Conservation (phyloP, 2,329 filamentous ascomycete species). For the Aureobasidium mangrovei region DNA sequence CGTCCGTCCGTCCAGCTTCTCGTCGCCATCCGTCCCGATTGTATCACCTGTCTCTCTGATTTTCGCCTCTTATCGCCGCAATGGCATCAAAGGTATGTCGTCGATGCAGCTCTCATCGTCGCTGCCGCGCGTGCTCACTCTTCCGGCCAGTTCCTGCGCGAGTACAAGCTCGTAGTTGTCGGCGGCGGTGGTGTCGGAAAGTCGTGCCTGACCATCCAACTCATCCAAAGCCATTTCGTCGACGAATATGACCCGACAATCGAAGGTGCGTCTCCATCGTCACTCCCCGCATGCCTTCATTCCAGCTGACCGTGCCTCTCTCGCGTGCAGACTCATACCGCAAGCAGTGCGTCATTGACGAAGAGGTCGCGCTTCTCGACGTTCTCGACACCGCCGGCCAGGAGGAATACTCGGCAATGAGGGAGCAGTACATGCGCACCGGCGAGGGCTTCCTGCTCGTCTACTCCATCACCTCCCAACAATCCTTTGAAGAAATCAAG, state of each 20-base stretch:
- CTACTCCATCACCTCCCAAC: slow-evolving; percentile 95
- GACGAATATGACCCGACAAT: slow-evolving; percentile 99
- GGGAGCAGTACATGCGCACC: slow-evolving; percentile 99
- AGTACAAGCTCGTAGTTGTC: slow-evolving; percentile 69
- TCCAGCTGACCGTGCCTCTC: neutral
- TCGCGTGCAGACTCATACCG: slow-evolving; percentile 77
- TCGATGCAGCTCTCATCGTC: neutral
- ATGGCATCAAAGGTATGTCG: slow-evolving; percentile 18
- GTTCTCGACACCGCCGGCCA: slow-evolving; percentile 97
- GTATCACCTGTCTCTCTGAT: neutral
- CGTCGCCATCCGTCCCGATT: neutral
- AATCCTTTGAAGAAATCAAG: slow-evolving; percentile 97
- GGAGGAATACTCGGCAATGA: slow-evolving; percentile 98
- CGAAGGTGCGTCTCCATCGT: slow-evolving; percentile 58
- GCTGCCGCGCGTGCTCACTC: slow-evolving; percentile 4
- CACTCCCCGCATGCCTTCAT: neutral
- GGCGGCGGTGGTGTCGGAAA: slow-evolving; percentile 98
- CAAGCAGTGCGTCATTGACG: slow-evolving; percentile 98
- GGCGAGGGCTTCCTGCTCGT: slow-evolving; percentile 96
- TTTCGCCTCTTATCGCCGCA: neutral
- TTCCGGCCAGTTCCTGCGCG: slow-evolving; percentile 39
- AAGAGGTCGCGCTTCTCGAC: slow-evolving; percentile 94
- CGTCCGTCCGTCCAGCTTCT: neutral
- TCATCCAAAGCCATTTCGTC: slow-evolving; percentile 79
- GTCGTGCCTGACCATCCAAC: slow-evolving; percentile 95